Conservation (phyloP, 305 asterid genomes). For the Striga hermonthica region DNA sequence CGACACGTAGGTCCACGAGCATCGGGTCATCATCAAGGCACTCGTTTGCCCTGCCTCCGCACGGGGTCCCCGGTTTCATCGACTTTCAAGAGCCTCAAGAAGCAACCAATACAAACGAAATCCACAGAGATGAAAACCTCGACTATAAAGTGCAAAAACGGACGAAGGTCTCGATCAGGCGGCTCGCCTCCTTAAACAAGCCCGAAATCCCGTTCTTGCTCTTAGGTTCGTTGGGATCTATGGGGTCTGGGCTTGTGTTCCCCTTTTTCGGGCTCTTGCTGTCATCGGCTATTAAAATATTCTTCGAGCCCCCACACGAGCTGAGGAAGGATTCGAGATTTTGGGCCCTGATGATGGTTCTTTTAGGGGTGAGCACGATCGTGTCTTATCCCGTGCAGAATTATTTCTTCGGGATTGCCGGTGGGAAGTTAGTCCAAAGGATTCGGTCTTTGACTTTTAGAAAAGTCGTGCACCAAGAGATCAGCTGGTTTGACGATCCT, state of each 20-base stretch:
- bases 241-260: slow-evolving; percentile 50
- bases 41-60: slow-evolving; percentile 40
- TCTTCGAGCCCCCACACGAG: slow-evolving; percentile 63
- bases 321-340: slow-evolving; percentile 47
- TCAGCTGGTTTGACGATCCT: slow-evolving; percentile 87
- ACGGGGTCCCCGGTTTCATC: slow-evolving; percentile 41
- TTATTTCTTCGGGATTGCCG: slow-evolving; percentile 71
- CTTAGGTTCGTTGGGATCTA: slow-evolving; percentile 62
- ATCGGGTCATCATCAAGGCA: slow-evolving; percentile 55
- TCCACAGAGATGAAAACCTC: slow-evolving; percentile 11
- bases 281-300: slow-evolving; percentile 57
- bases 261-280: slow-evolving; percentile 73
- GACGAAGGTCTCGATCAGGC: slow-evolving; percentile 43
- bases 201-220: slow-evolving; percentile 61
- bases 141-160: slow-evolving; percentile 30
- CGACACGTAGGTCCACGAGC: slow-evolving; percentile 54
- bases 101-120: slow-evolving; percentile 28
- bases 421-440: slow-evolving; percentile 67
- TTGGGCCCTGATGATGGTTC: slow-evolving; percentile 59
- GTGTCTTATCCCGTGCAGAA: slow-evolving; percentile 58
- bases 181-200: slow-evolving; percentile 60
- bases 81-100: slow-evolving; percentile 39
- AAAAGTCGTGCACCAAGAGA: slow-evolving; percentile 77
- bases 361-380: slow-evolving; percentile 41
- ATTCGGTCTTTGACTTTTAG: slow-evolving; percentile 67